Base-by-base conservation (phyloP, 768 basidiomycete species). In the Suillus bovinus region DNA sequence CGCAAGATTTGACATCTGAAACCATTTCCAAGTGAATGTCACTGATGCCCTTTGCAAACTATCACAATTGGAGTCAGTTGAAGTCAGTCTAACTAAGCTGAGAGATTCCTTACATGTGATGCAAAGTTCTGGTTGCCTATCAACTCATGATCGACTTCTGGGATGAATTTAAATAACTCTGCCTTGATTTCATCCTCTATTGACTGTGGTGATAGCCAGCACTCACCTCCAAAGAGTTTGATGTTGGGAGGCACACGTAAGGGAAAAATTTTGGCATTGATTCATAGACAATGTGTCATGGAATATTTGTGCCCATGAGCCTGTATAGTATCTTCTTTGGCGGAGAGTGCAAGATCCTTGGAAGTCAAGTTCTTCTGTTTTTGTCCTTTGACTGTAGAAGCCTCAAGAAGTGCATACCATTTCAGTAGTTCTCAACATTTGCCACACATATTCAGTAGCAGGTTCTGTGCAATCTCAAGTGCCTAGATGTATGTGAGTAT, bases 101-200 rank as follows among this genome's bases (percentile, higher is more conserved):
- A 49, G 24, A 29, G 5, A 29, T 17, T 29, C 38, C 63, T 0
- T 60, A 63, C 63, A 24, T 34, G 27, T 3, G 31, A 16, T n/a
- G 53, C 36, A 36, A 63, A 63, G 42, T 11, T 44, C 16, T 54
- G 13, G 22, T 56, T 10, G 6, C 20, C 39, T 59, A 63, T 63
- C 33, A 61, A 22, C 33, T 36, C 29, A 34, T 34, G 53, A 11
- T 33, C 20, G 2, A 42, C 2, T 22, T n/a, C 14, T 3, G 63
- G 59, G 14, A 64, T 56, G 47, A 61, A 64, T 33, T 54, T n/a
- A 22, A 56, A 64, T 13, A 64, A 17, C 22, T 64, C 60, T 4
- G 60, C 41, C 50, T 56, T 61, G 4, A 61, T 4, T 6, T 54
- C 54, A 20, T 64, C 63, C 33, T 64, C 60, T 14, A 61, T 64